Evolutionary conservation across 495 filamentous ascomycete species (phyloP), one percentile per base, ranked within the genome.

Genomic region (Annulohypoxylon maeteangense): DNA sequence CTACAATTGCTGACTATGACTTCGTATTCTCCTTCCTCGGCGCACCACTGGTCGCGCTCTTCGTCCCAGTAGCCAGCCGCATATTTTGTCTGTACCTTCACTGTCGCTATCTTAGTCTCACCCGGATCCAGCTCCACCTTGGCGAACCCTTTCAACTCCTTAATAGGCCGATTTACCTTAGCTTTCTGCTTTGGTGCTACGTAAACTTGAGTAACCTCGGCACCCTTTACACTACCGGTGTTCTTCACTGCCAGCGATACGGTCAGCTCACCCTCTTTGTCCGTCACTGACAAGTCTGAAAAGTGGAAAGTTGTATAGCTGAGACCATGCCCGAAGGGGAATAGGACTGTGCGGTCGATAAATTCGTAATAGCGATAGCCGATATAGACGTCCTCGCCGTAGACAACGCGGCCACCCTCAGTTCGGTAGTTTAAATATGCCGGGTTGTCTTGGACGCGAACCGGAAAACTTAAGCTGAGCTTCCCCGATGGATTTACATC

Each of bases 311-410:
- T 87, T 0, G 91, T 90, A 78, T 92, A 94, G 14, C 88, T 91
- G 5, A 94, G 81, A 31, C 92, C 91, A 75, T 91, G 87, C 31
- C 92, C 91, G 78, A 94, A 94, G 45, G 88, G 82, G 75, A 92
- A 93, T 16, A 90, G 81, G 0, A 89, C 85, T 7, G 81, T 79
- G n/a, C 87, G 81, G 20, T 89, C 79, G 22, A 82, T 80, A 70
- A 85, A 89, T 75, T 94, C 92, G 78, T 91, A 94, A 77, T 88
- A 91, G 4, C 91, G 84, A 73, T 93, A 94, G 5, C 91, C 91
- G 36, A 93, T 85, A 76, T 90, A 93, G 63, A 94, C 80, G 65
- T 90, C 90, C 78, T 95, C 92, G 48, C 91, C 90, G 74, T 94
- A 94, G 5, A 93, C 81, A 14, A 90, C 89, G 47, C 90, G 83